phyloP scores from a whole-genome alignment of 2,329 filamentous ascomycete species.

The Pezicula radicicola region DNA sequence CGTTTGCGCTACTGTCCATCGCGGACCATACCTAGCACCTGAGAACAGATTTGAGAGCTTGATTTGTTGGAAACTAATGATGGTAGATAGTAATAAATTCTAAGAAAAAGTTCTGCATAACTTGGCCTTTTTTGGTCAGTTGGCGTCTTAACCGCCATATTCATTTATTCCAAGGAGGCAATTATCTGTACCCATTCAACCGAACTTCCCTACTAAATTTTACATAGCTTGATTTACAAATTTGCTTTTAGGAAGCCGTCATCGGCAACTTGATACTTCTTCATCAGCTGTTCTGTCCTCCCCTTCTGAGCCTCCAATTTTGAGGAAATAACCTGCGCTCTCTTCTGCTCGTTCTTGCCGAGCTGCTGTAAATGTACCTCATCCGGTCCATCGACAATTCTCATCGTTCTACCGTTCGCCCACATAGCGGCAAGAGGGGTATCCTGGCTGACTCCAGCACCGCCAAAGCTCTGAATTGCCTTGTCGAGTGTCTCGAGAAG shows the following conservation, averaged over 20 bases:
- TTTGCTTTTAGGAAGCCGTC: background rate
- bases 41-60: no score
- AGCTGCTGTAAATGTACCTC: constrained; percentile 84
- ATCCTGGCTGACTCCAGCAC: constrained; percentile 84
- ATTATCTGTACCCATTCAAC: no score
- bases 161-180: no score
- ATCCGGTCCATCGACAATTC: constrained; percentile 86
- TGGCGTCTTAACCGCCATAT: no score
- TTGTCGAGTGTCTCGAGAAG: constrained; percentile 83
- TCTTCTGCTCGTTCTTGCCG: constrained; percentile 60
- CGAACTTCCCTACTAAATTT: no score
- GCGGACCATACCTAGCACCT: no score
- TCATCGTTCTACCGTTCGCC: constrained; percentile 72
- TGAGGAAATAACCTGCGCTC: background rate
- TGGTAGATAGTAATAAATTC: no score
- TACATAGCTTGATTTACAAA: background rate
- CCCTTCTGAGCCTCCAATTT: background rate
- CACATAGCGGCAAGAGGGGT: constrained; percentile 85
- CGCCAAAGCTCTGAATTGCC: constrained; percentile 87
- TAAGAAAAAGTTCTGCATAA: no score
- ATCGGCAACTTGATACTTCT: background rate
- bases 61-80: no score
- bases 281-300: background rate
- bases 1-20: no score
- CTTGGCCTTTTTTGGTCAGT: no score